Evolutionary conservation across 1,284 basidiomycete species (phyloP).

Genomic region (Leccinum angustisporum): DNA sequence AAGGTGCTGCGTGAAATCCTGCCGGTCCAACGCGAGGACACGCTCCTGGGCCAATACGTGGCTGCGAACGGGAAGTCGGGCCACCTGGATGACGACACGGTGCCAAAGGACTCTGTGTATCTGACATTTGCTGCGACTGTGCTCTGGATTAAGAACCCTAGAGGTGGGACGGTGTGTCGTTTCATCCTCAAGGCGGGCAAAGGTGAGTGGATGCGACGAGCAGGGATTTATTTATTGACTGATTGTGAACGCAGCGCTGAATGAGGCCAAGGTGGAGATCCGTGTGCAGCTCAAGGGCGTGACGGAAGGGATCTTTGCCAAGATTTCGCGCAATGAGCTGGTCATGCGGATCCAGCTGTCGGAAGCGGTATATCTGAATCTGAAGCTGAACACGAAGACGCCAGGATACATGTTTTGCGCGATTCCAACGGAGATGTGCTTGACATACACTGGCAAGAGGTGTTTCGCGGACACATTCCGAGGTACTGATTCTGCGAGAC

Average conservation of each 20-base stretch:
- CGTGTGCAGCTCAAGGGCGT: slow-evolving; percentile 97
- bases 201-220: slow-evolving; percentile 52
- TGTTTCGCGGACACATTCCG: slow-evolving; percentile 89
- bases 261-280: slow-evolving; percentile 96
- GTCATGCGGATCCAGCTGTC: slow-evolving; percentile 94
- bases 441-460: slow-evolving; percentile 82
- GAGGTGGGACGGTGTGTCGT: slow-evolving; percentile 93
- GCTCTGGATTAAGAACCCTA: slow-evolving; percentile 87
- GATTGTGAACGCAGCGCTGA: slow-evolving; percentile 61
- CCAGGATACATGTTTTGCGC: slow-evolving; percentile 85
- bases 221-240: slow-evolving; percentile 12
- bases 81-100: slow-evolving; percentile 94
- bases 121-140: slow-evolving; percentile 88
- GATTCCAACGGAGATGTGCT: slow-evolving; percentile 93
- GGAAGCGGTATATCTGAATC: slow-evolving; percentile 78
- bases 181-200: slow-evolving; percentile 98
- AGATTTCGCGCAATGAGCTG: slow-evolving; percentile 92
- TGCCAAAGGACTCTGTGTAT: slow-evolving; percentile 87
- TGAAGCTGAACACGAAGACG: slow-evolving; percentile 88
- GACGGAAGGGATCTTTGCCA: slow-evolving; percentile 92
- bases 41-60: slow-evolving; percentile 91
- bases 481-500: slow-evolving; percentile 87
- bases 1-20: slow-evolving; percentile 92
- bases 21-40: slow-evolving; percentile 74
- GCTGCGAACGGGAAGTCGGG: slow-evolving; percentile 88